These are phyloP conservation scores for Xylaria digitata DNA, from an alignment of 2,329 filamentous ascomycete genomes.

Conservation along the genomic window DNA sequence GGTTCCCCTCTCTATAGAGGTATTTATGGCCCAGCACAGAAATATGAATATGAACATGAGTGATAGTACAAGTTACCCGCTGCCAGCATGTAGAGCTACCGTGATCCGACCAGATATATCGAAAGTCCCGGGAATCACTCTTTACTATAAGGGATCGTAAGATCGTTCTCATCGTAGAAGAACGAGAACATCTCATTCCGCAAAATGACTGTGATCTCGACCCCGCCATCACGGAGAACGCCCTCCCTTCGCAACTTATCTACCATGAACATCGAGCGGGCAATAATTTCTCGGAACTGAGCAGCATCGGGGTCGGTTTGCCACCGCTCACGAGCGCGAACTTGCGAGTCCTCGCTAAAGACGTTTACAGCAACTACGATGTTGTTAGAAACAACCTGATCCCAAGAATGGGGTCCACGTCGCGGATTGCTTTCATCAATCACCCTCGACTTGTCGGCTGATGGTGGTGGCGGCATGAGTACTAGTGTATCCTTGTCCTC, in stretches of 20 bases:
- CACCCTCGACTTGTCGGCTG: too few relatives aligned
- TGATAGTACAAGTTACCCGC: not conserved
- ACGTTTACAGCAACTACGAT: slow-evolving; percentile 2
- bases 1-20: not conserved
- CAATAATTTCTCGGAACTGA: not conserved
- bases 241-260: not conserved
- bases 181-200: not conserved
- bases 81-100: not conserved
- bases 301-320: too few relatives aligned
- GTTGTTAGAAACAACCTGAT: rapidly evolving
- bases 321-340: too few relatives aligned
- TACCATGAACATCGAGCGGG: not conserved
- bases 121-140: too few relatives aligned
- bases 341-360: not conserved
- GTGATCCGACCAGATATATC: not conserved
- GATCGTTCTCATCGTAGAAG: not conserved
- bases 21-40: too few relatives aligned
- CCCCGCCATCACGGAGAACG: not conserved
- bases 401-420: too few relatives aligned
- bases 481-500: slow-evolving; percentile 12
- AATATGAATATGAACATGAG: not conserved
- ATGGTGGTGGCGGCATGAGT: not conserved
- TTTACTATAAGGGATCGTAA: too few relatives aligned
- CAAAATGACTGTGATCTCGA: not conserved
- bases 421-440: not conserved